Percentiles rank a stretch among this genome's conserved stretches.
These are phyloP conservation scores for Ochromonas danica DNA, from an alignment of 108 stramenopile species.

Conservation along the genomic window DNA sequence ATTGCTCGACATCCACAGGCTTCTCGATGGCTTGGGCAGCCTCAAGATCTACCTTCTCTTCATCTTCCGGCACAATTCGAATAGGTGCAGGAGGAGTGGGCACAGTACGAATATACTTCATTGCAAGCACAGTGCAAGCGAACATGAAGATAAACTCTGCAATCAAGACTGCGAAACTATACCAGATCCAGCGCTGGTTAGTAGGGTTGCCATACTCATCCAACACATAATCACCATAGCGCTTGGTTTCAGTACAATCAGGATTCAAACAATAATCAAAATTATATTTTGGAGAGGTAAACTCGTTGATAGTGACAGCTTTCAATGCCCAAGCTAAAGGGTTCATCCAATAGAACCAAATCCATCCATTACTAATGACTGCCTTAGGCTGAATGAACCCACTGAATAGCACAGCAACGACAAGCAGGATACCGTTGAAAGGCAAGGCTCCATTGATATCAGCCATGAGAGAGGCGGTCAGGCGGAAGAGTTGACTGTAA, in stretches of 20 bases:
- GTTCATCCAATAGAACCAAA: too few species aligned
- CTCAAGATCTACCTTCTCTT: not conserved
- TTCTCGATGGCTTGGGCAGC: too few species aligned
- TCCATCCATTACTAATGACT: conserved; percentile 27
- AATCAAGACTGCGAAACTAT: conserved; percentile 30
- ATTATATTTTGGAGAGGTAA: conserved; percentile 32
- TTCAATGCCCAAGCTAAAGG: conserved; percentile 43
- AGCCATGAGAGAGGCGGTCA: conserved; percentile 45
- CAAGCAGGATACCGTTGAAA: conserved; percentile 39
- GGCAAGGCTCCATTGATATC: conserved; percentile 48
- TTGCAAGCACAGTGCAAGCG: not conserved
- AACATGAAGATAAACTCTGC: conserved; percentile 40
- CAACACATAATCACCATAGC: not conserved
- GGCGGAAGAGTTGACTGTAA: conserved; percentile 48
- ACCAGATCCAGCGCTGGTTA: conserved; percentile 46
- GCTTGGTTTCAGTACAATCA: not conserved
- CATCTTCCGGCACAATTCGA: not conserved
- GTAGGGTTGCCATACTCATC: conserved; percentile 39
- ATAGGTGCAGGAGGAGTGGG: not conserved
- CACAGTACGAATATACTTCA: not conserved
- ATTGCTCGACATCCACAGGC: too few species aligned
- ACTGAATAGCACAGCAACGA: conserved; percentile 53
- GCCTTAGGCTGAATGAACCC: conserved; percentile 47
- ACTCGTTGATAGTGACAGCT: conserved; percentile 41
- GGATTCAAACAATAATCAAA: not conserved